Base-by-base conservation (phyloP, 352 stramenopile species). In the Globisporangium okanoganense region DNA sequence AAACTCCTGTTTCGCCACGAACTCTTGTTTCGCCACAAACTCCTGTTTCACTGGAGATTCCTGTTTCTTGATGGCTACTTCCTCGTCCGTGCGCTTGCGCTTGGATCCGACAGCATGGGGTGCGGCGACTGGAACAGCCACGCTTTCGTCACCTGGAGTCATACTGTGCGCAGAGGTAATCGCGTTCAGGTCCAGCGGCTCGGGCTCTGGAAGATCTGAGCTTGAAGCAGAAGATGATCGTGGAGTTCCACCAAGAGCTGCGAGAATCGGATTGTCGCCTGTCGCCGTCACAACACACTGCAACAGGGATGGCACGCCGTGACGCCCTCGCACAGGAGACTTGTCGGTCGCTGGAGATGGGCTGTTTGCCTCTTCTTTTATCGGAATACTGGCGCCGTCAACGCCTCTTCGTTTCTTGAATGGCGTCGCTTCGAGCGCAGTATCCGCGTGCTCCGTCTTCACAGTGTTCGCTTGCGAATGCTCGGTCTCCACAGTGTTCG, bases 231-330 rank as follows among this genome's bases (percentile, higher is more conserved):
- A 53, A 10, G 67, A 69, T 33, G 67, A 66, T 10, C 76, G 71
- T 31, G 78, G 79, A 8, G 82, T 90, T 33, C 79, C 78, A 33
- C 82, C 82, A 18, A 92, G 50, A 13, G 79, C 82, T 5, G 68
- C 69, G 12, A 92, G 67, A 40, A 90, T 73, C 49, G 79, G 82
- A 59, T 92, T 92, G 45, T 92, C 75, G 5, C 43, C 59, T 49
- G 27, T 63, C 13, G 62, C 47, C 6, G 62, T 33, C n/a, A 69
- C 71, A 25, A 72, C 56, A 40, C 61, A 69, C n/a, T 65, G 63
- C n/a, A 65, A 33, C 25, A 76, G 62, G 43, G 68, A 53, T 25
- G 62, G 65, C 1, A 69, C 50, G 27, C 57, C 54, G 20, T 36
- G 41, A 22, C 59, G 64, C 22, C 63, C 66, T 31, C 56, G 56